Evolutionary conservation across 257 asterid genomes (phyloP).

Genomic region (Solanum sitiens): DNA sequence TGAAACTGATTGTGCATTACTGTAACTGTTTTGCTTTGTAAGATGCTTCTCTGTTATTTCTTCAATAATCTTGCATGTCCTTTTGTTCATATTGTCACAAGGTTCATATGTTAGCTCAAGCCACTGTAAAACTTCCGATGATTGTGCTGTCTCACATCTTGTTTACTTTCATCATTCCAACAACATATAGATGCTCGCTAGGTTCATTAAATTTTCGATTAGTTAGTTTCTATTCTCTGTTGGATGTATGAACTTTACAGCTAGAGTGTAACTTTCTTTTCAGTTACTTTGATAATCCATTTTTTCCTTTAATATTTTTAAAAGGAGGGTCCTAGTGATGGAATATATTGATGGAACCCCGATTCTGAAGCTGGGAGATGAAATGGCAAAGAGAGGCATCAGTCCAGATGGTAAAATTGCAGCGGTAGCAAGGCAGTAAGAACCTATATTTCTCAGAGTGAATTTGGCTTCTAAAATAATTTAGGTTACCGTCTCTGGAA

Average conservation of each 20-base stretch:
- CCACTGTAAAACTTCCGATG: neutral
- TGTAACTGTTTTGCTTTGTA: neutral
- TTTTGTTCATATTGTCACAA: neutral
- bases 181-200: neutral
- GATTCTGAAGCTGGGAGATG: slow-evolving; percentile 85
- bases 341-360: slow-evolving; percentile 92
- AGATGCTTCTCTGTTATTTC: neutral
- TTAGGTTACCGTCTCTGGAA: neutral
- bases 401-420: slow-evolving; percentile 87
- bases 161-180: neutral
- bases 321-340: slow-evolving; percentile 87
- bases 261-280: neutral
- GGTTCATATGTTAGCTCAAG: neutral
- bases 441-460: slow-evolving; percentile 18
- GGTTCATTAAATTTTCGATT: neutral
- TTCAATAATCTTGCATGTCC: neutral
- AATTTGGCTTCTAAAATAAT: neutral
- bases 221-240: neutral
- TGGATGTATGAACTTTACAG: neutral
- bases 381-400: slow-evolving; percentile 89
- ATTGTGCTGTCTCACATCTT: neutral
- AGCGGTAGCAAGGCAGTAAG: slow-evolving; percentile 96
- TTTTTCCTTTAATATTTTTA: slow-evolving; percentile 2
- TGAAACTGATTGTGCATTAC: neutral
- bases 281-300: neutral